A percentile compares a stretch with the other conserved stretches of the same genome.
phyloP scores from a whole-genome alignment of 108 stramenopile species.

The Conticribra weissflogii region DNA sequence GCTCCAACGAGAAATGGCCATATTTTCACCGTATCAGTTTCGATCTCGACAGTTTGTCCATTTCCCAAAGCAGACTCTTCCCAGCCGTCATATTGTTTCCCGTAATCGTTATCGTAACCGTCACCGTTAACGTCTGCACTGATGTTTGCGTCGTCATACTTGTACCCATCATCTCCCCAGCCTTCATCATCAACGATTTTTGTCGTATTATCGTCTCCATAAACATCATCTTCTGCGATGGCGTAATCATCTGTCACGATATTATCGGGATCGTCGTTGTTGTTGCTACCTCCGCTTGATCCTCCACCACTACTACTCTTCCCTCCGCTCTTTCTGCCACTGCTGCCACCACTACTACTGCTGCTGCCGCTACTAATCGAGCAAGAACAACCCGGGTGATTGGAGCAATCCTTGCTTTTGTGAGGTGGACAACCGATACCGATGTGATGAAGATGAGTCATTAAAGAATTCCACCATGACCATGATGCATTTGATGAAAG shows the following conservation, averaged over 20 bases:
- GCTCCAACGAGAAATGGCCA: not conserved
- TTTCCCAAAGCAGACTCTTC: not conserved
- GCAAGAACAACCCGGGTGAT: not conserved
- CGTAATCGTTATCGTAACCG: not conserved
- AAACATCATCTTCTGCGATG: not conserved
- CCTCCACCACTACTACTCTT: not conserved
- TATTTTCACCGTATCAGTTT: not conserved
- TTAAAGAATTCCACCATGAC: not conserved
- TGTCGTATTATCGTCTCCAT: not conserved
- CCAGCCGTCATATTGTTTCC: not conserved
- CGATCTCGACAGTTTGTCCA: not conserved
- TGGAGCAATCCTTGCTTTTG: not conserved
- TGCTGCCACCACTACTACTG: not conserved
- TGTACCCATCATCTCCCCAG: not conserved
- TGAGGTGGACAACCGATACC: not conserved
- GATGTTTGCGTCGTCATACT: not conserved
- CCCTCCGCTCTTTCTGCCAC: not conserved
- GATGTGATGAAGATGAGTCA: not conserved
- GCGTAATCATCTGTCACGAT: not conserved
- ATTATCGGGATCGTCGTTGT: not conserved
- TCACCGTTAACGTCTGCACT: not conserved
- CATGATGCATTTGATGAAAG: too few species aligned
- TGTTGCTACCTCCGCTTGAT: not conserved
- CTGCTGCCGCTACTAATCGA: not conserved
- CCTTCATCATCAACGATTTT: too few species aligned